Percentiles rank a stretch among this genome's conserved stretches.
Conservation (phyloP, 75 land plant genomes). For the Azolla pinnata region DNA sequence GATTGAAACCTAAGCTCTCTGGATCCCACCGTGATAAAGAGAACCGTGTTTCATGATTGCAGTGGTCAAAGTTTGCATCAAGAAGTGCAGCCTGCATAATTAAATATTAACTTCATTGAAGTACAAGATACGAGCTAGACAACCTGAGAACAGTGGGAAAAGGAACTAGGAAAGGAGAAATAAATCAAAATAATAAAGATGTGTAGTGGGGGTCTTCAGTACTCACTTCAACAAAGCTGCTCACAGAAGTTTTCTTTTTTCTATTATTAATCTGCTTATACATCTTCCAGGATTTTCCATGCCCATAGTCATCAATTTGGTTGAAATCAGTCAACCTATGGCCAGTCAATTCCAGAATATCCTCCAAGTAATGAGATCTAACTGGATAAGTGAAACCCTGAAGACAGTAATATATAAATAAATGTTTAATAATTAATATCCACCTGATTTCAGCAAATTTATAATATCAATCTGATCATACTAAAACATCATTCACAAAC, state of each 20-base stretch:
- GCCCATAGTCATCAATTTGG: constrained; percentile 96
- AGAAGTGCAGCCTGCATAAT: constrained; percentile 45
- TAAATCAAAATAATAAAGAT: neutral
- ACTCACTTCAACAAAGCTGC: constrained; percentile 69
- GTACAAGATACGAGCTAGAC: no score
- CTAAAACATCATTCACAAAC: no score
- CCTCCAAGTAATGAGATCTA: constrained; percentile 76
- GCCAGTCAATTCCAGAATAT: constrained; percentile 73
- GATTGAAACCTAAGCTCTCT: constrained; percentile 80
- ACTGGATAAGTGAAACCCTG: constrained; percentile 97
- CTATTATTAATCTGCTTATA: constrained; percentile 56
- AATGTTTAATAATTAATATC: neutral
- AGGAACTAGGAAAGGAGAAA: neutral
- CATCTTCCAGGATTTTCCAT: constrained; percentile 86
- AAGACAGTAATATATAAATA: no score
- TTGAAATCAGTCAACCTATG: constrained; percentile 72
- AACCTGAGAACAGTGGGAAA: neutral
- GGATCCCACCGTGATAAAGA: constrained; percentile 82
- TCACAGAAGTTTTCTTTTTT: constrained; percentile 59
- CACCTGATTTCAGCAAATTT: no score
- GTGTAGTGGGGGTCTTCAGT: neutral
- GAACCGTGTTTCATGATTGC: constrained; percentile 48
- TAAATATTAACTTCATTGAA: neutral
- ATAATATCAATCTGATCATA: no score
- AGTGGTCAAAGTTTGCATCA: constrained; percentile 45